Conservation (phyloP, 148 eudicot genomes). For the Hydrangea macrophylla region DNA sequence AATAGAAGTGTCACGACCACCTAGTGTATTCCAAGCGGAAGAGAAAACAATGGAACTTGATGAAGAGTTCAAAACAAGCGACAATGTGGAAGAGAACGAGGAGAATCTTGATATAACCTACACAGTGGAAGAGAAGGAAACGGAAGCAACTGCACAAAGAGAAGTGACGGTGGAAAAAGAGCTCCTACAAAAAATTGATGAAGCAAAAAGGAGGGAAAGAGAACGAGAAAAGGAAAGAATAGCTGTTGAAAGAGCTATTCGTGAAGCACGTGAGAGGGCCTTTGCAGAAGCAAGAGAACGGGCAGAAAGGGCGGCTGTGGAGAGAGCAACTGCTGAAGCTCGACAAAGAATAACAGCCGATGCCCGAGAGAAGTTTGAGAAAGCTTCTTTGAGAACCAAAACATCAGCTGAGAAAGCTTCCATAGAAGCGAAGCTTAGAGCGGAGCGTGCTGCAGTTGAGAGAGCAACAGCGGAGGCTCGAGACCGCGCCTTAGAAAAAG, state of each 20-base stretch:
- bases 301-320: constrained; percentile 86
- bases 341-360: constrained; percentile 55
- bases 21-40: constrained; percentile 30
- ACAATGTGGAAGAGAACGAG: constrained; percentile 12
- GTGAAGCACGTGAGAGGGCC: constrained; percentile 97
- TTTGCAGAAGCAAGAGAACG: constrained; percentile 80
- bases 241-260: constrained; percentile 83
- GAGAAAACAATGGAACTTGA: constrained; percentile 26
- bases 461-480: constrained; percentile 95
- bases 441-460: constrained; percentile 97
- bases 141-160: constrained; percentile 20
- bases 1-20: constrained; percentile 22
- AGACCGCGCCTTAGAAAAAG: constrained; percentile 88
- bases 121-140: constrained; percentile 24
- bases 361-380: constrained; percentile 57
- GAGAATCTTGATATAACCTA: constrained; percentile 25
- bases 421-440: constrained; percentile 65
- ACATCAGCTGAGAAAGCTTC: constrained; percentile 59
- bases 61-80: constrained; percentile 27
- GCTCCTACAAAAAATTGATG: constrained; percentile 31
- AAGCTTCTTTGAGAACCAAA: constrained; percentile 40
- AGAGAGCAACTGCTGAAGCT: constrained; percentile 68
- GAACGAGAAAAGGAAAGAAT: constrained; percentile 68
- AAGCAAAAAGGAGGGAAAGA: constrained; percentile 48
- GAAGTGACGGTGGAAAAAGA: constrained; percentile 33